Base-by-base conservation (phyloP, 768 basidiomycete species). In the Pleurotus sapidus region DNA sequence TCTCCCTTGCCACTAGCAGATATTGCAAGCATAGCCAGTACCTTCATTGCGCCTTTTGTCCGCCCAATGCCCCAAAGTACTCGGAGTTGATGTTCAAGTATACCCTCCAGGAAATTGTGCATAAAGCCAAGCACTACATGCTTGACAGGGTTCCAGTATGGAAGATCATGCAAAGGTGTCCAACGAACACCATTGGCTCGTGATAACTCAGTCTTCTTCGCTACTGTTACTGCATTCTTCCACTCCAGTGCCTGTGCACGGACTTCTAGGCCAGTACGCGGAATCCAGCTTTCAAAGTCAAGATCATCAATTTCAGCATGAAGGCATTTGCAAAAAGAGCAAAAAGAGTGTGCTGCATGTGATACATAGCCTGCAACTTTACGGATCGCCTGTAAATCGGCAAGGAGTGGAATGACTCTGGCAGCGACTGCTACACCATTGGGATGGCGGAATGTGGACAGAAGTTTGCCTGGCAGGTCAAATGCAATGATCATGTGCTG, bases 71-170 rank as follows among this genome's bases (percentile, higher is more conserved):
- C 60, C 63, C 62, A 63, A 9, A 61, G 27, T 42, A 20, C 50
- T 12, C 62, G 60, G 30, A 68, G 56, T 24, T 70, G 67, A 54
- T 64, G 46, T 46, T 66, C 40, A 8, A 72, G 49, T 27, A 66
- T 45, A 8, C 70, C 68, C 55, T 67, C 65, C 2, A 68, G 46
- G 59, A 59, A 65, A 48, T 68, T 69, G 48, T 72, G 70, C 66
- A 73, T 67, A 49, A 64, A 61, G 3, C 68, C 70, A 37, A 73
- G 60, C 14, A 70, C 27, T 34, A 63, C 49, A 61, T 66, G 64
- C 8, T 58, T 49, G 12, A 72, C 65, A 49, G 70, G 69, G 40
- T 72, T 63, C 63, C 68, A 68, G 46, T 72, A 72, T 17, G 61
- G 60, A 12, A 73, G 57, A 27, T 53, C 25, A 55, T 67, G 63